phyloP scores from a whole-genome alignment of 148 eudicot species.

The Beta vulgaris region DNA sequence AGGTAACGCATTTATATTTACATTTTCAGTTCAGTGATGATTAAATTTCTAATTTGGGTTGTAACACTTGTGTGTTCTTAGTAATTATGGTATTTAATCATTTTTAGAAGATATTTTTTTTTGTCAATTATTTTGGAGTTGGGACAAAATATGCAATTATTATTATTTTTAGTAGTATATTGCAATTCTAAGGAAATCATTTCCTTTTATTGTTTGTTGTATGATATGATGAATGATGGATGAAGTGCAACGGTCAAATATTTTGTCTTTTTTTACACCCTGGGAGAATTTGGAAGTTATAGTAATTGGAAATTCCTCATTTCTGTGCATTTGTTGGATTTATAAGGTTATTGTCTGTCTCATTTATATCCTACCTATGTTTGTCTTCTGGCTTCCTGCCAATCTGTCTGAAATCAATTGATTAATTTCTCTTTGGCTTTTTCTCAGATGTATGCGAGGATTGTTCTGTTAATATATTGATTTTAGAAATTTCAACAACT shows the following conservation, averaged over 20 bases:
- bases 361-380: constrained; percentile 19
- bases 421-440: constrained; percentile 7
- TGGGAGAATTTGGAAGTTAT: constrained; percentile 13
- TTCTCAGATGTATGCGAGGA: constrained; percentile 1
- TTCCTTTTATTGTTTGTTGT: neutral
- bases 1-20: constrained; percentile 39
- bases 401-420: constrained; percentile 13
- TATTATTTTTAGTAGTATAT: neutral
- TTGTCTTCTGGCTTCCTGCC: constrained; percentile 27
- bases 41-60: neutral
- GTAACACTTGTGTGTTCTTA: constrained; percentile 3
- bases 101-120: neutral
- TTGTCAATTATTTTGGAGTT: constrained; percentile 13
- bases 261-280: constrained; percentile 32
- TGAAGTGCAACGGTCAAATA: constrained; percentile 35
- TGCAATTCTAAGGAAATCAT: constrained; percentile 7
- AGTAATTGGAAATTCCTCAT: neutral
- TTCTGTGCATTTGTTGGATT: constrained; percentile 11
- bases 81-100: constrained; percentile 23
- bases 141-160: neutral
- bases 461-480: neutral
- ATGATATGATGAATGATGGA: constrained; percentile 3
- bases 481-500: neutral
- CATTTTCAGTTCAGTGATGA: neutral
- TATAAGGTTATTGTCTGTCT: constrained; percentile 20